Conservation (phyloP, 495 filamentous ascomycete species). For the Tuber magnatum region DNA sequence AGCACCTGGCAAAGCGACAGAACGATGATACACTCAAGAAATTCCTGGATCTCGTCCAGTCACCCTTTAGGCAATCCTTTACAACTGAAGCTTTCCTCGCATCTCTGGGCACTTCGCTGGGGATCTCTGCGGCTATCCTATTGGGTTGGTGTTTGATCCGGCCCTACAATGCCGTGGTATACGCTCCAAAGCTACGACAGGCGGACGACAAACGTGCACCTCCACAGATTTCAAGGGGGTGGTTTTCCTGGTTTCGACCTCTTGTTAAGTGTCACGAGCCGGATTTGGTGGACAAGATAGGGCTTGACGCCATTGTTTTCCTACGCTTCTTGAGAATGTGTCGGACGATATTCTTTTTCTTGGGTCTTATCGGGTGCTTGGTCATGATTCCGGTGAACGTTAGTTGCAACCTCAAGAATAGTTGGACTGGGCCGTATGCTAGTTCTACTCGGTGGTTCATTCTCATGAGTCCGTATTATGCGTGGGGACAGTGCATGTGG, state of each 20-base stretch:
- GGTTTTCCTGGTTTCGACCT: constrained; percentile 78
- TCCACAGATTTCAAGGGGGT: constrained; percentile 77
- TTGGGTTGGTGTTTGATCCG: constrained; percentile 80
- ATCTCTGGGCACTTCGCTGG: constrained; percentile 75
- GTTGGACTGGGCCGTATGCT: constrained; percentile 29
- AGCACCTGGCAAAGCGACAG: constrained; percentile 18
- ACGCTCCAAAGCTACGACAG: constrained; percentile 89
- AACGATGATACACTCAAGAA: constrained; percentile 15
- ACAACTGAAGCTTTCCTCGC: constrained; percentile 62
- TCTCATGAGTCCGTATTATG: constrained; percentile 51
- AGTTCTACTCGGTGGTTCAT: constrained; percentile 49
- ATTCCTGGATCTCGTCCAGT: constrained; percentile 34
- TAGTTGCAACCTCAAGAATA: constrained; percentile 40
- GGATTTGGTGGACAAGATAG: constrained; percentile 66
- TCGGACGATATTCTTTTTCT: constrained; percentile 72
- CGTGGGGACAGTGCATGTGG: constrained; percentile 60
- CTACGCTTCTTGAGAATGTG: constrained; percentile 85
- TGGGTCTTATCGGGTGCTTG: constrained; percentile 65
- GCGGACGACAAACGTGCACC: constrained; percentile 86
- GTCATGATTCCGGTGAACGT: constrained; percentile 82
- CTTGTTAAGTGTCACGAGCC: constrained; percentile 68
- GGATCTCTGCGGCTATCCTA: constrained; percentile 61
- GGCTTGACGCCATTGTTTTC: constrained; percentile 86
- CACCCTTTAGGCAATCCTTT: constrained; percentile 47
- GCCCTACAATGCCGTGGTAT: constrained; percentile 82